These are phyloP conservation scores for Aspergillus ostianus DNA, from an alignment of 495 filamentous ascomycete genomes.

Conservation along the genomic window DNA sequence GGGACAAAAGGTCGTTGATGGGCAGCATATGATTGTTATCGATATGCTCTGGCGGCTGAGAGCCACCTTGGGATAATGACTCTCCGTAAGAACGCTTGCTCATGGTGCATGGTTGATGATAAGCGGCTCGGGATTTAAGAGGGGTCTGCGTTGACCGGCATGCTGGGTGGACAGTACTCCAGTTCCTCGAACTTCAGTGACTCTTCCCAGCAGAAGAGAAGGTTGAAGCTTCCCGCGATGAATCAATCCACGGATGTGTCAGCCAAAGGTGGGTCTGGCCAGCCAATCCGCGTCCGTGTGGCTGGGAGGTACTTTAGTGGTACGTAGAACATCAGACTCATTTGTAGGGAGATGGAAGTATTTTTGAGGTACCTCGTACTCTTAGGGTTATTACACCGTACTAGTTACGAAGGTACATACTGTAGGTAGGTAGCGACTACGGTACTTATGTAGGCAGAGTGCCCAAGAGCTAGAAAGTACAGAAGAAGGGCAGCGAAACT, in stretches of 20 bases:
- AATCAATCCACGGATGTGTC: not conserved
- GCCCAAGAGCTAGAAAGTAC: too few relatives aligned
- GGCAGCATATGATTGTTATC: conserved; percentile 28
- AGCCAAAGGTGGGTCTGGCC: not conserved
- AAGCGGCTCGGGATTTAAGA: not conserved
- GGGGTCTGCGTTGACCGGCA: not conserved
- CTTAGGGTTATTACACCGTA: not conserved
- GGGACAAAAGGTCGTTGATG: conserved; percentile 44
- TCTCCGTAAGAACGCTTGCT: conserved; percentile 47
- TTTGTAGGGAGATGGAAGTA: not conserved
- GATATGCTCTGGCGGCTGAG: conserved; percentile 27
- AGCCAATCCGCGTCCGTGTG: not conserved
- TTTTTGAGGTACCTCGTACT: not conserved
- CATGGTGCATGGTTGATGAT: conserved; percentile 39
- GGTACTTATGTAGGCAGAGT: too few relatives aligned
- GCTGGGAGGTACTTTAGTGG: not conserved
- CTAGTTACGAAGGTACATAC: too few relatives aligned
- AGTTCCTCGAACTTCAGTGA: too few relatives aligned
- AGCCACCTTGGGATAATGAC: conserved; percentile 29
- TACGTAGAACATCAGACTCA: not conserved
- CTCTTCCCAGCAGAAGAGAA: not conserved
- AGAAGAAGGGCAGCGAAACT: too few relatives aligned
- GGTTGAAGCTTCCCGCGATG: not conserved
- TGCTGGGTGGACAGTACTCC: not conserved
- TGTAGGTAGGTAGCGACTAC: too few relatives aligned